Base-by-base conservation (phyloP, 2,329 filamentous ascomycete species). In the Colletotrichum liaoningense region DNA sequence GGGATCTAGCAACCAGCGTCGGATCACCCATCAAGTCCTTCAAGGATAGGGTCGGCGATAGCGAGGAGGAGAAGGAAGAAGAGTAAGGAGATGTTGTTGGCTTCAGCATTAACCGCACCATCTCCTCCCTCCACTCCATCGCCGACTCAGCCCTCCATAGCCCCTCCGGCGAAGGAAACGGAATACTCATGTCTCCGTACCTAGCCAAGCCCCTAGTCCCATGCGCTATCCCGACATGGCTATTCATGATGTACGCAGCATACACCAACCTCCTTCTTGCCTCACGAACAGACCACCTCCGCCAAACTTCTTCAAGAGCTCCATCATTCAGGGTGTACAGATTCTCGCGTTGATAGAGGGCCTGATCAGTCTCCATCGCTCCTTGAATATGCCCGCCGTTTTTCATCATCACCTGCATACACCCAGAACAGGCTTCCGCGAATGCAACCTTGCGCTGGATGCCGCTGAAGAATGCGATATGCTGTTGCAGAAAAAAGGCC, bases 401-500 rank as follows among this genome's bases (percentile, higher is more conserved):
- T 33, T 57, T 56, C 19, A 69, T 57, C n/a, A 64, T 33, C 9
- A 69, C 33, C 26, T 69, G 46, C 16, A 46, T 28, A 16, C 46
- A 42, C 22, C 63, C 63, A 8, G 33, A 63, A 7, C 49, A 69
- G 2, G 24, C 52, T 28, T 69, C 59, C 16, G 67, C 67, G 1
- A 63, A 28, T 5, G 58, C 49, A 8, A 69, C 14, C 8, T 69
- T 69, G 4, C 67, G 58, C 19, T 26, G 16, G 7, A 56, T 16
- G 4, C 67, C 49, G 35, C 58, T 69, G 35, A 64, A 69, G 11
- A 69, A 69, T 24, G 67, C 67, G 4, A 35, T 26, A 7, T 49
- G 49, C 26, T 69, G 67, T 35, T 69, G 67, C 11, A 69, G n/a
- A 11, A 69, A 9, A 9, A 69, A 69, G 19, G 30, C 67, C 26